These are phyloP conservation scores for Copromyces sp. DNA, from an alignment of 495 filamentous ascomycete species.

Conservation along the genomic window DNA sequence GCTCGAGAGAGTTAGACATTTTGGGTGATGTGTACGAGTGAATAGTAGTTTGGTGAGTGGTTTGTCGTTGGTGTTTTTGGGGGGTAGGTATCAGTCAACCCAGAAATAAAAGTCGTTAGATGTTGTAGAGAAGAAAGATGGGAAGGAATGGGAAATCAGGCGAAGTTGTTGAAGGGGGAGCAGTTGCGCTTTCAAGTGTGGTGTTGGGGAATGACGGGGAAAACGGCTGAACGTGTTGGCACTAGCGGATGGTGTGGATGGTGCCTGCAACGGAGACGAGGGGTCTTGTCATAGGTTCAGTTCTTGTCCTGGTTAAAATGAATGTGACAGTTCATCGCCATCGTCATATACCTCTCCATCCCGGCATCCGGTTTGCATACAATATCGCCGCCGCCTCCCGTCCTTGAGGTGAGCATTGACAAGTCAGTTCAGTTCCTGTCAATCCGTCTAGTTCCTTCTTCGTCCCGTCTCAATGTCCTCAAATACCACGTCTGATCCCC, in stretches of 20 bases:
- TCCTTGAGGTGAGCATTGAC: background rate
- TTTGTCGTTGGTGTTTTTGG: background rate
- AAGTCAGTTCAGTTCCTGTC: background rate
- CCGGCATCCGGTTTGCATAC: background rate
- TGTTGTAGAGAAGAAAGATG: background rate
- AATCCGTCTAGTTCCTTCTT: background rate
- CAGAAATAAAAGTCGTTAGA: background rate
- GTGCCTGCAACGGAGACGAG: background rate
- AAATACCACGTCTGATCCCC: background rate
- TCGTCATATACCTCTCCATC: background rate
- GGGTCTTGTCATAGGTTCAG: background rate
- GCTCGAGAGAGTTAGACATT: constrained; percentile 85
- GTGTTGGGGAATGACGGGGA: background rate
- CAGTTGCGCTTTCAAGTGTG: background rate
- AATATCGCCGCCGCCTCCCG: background rate
- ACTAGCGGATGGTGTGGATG: background rate
- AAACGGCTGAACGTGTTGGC: background rate
- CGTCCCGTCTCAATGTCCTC: background rate
- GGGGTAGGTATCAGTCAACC: background rate
- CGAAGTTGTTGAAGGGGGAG: background rate
- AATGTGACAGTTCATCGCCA: background rate
- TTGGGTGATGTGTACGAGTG: constrained; percentile 17
- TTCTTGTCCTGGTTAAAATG: background rate
- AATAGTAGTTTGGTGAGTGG: background rate
- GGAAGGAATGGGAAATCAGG: background rate